Conservation (phyloP, 75 land plant species). For the Cupressus sempervirens region DNA sequence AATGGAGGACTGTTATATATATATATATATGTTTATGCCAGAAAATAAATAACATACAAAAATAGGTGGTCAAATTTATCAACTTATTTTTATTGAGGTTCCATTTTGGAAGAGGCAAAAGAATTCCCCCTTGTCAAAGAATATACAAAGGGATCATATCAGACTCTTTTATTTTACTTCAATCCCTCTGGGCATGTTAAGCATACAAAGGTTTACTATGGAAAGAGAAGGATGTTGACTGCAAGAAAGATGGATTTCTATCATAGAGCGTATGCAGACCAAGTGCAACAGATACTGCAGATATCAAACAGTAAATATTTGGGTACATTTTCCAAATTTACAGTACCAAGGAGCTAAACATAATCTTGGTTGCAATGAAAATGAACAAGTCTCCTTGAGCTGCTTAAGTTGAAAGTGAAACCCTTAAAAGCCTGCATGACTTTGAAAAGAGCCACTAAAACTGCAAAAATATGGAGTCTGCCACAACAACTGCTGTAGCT, state of each 20-base stretch:
- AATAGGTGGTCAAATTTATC: too few species aligned
- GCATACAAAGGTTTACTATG: too few species aligned
- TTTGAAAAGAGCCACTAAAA: neutral
- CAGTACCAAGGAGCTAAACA: neutral
- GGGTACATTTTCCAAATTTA: neutral
- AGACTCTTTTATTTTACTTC: neutral
- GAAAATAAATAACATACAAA: too few species aligned
- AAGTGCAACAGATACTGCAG: neutral
- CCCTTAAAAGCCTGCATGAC: neutral
- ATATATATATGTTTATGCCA: too few species aligned
- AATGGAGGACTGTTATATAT: too few species aligned
- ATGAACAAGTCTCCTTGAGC: neutral
- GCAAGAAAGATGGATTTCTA: neutral
- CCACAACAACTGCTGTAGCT: neutral
- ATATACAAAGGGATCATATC: neutral
- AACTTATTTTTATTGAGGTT: too few species aligned
- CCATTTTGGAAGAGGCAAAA: too few species aligned
- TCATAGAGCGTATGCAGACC: neutral
- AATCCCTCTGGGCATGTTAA: neutral
- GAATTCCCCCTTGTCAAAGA: neutral
- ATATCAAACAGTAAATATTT: neutral
- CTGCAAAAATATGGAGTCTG: neutral
- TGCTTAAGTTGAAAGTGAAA: neutral
- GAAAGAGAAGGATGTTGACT: neutral
- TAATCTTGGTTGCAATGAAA: neutral